These are phyloP conservation scores for Mitragyna speciosa DNA, from an alignment of 257 asterid genomes.

Conservation along the genomic window DNA sequence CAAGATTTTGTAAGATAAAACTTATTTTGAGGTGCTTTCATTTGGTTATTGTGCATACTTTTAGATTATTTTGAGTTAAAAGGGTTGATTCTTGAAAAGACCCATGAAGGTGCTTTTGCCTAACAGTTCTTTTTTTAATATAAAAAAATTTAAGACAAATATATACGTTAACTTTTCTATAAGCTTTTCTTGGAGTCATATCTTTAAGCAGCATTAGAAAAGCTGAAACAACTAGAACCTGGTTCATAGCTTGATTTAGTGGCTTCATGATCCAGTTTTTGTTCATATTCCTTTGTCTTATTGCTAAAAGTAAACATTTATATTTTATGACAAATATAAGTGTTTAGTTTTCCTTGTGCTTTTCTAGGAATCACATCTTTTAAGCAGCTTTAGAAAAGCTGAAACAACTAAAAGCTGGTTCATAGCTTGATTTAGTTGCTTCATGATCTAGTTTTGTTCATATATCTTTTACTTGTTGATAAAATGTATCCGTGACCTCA, in stretches of 20 bases:
- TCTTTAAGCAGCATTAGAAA: neutral
- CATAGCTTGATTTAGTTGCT: constrained; percentile 1
- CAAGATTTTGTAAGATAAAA: neutral
- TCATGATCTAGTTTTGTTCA: neutral
- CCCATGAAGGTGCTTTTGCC: neutral
- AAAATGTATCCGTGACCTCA: neutral
- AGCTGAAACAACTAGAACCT: neutral
- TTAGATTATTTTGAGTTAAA: neutral
- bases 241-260: constrained; percentile 1
- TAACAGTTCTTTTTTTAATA: neutral
- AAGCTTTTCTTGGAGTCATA: neutral
- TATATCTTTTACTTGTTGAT: neutral
- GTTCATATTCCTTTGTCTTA: neutral
- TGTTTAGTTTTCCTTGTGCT: too few relatives aligned
- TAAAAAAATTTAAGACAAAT: too few relatives aligned
- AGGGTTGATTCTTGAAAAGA: neutral
- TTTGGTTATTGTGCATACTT: neutral
- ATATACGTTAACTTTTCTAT: too few relatives aligned
- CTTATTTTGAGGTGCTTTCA: neutral
- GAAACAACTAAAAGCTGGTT: too few relatives aligned
- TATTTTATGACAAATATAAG: too few relatives aligned
- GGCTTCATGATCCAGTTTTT: neutral
- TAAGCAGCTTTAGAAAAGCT: too few relatives aligned
- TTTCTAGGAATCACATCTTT: too few relatives aligned
- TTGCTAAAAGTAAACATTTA: neutral